phyloP scores from a whole-genome alignment of 2,329 filamentous ascomycete genomes.

The Phialophora macrospora region DNA sequence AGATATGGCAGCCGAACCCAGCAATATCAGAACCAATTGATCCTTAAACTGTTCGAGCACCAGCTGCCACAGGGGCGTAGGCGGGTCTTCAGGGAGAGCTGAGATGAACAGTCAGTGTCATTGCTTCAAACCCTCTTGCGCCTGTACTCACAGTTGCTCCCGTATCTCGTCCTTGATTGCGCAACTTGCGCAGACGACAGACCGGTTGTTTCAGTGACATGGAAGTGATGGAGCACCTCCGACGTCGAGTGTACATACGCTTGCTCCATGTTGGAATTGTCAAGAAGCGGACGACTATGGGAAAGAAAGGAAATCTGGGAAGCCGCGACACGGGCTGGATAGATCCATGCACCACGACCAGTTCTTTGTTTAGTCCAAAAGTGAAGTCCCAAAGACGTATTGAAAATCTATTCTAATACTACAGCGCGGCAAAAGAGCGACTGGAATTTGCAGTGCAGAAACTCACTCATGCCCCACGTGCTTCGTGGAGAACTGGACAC shows the following conservation, averaged over 20 bases:
- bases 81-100: slow-evolving; percentile 86
- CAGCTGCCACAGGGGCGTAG: slow-evolving; percentile 93
- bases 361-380: slow-evolving; percentile 9
- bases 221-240: slow-evolving; percentile 59
- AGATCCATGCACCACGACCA: slow-evolving; percentile 22
- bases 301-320: slow-evolving; percentile 15
- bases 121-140: not conserved
- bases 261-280: slow-evolving; percentile 55
- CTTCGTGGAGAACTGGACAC: slow-evolving; percentile 26
- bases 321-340: slow-evolving; percentile 4
- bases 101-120: slow-evolving; percentile 35
- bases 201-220: slow-evolving; percentile 57
- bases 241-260: slow-evolving; percentile 56
- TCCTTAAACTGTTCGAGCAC: slow-evolving; percentile 99
- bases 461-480: slow-evolving; percentile 27
- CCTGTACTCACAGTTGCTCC: slow-evolving; percentile 58
- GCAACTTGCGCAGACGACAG: slow-evolving; percentile 57
- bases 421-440: slow-evolving; percentile 10
- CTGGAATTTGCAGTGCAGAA: slow-evolving; percentile 19
- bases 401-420: slow-evolving; percentile 21
- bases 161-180: slow-evolving; percentile 55
- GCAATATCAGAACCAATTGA: slow-evolving; percentile 91
- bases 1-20: slow-evolving; percentile 89
- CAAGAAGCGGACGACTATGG: slow-evolving; percentile 19
- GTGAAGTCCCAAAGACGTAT: not conserved